A percentile compares a stretch with the other conserved stretches of the same genome.
Evolutionary conservation across 306 rosid genomes (phyloP).

Genomic region (Inga laurina): DNA sequence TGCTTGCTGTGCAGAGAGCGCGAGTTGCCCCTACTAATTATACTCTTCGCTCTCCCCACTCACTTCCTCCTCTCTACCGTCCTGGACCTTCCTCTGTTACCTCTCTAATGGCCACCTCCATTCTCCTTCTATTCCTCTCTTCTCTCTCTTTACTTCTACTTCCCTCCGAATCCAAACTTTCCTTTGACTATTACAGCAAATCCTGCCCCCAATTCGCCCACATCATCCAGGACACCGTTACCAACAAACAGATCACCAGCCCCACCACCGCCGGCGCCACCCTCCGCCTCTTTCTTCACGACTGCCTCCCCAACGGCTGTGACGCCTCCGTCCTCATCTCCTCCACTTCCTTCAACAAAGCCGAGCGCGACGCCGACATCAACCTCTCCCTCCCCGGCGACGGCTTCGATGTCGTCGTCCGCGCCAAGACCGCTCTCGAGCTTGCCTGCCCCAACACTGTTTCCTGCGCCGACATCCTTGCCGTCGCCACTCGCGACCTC

Average conservation of each 20-base stretch:
- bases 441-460: slow-evolving; percentile 60
- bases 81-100: neutral
- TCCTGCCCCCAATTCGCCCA: slow-evolving; percentile 53
- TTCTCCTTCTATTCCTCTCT: neutral
- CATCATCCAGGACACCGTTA: slow-evolving; percentile 44
- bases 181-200: slow-evolving; percentile 46
- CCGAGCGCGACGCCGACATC: slow-evolving; percentile 63
- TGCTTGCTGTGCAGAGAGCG: no score
- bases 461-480: slow-evolving; percentile 66
- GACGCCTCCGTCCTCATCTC: slow-evolving; percentile 67
- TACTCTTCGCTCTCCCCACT: neutral
- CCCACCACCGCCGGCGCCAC: slow-evolving; percentile 63
- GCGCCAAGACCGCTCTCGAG: slow-evolving; percentile 64
- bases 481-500: slow-evolving; percentile 52
- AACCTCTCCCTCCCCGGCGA: slow-evolving; percentile 69
- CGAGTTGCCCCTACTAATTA: no score
- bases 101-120: slow-evolving; percentile 27
- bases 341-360: slow-evolving; percentile 52
- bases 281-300: slow-evolving; percentile 73
- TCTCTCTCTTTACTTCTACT: neutral
- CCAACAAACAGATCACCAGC: slow-evolving; percentile 49
- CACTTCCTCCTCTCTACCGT: no score
- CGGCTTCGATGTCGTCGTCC: slow-evolving; percentile 61
- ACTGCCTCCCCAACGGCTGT: slow-evolving; percentile 66
- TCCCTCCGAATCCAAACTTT: slow-evolving; percentile 34